Percentiles rank a stretch among this genome's conserved stretches.
Evolutionary conservation across 2,329 filamentous ascomycete genomes (phyloP).

Genomic region (Sporothrix mexicana): DNA sequence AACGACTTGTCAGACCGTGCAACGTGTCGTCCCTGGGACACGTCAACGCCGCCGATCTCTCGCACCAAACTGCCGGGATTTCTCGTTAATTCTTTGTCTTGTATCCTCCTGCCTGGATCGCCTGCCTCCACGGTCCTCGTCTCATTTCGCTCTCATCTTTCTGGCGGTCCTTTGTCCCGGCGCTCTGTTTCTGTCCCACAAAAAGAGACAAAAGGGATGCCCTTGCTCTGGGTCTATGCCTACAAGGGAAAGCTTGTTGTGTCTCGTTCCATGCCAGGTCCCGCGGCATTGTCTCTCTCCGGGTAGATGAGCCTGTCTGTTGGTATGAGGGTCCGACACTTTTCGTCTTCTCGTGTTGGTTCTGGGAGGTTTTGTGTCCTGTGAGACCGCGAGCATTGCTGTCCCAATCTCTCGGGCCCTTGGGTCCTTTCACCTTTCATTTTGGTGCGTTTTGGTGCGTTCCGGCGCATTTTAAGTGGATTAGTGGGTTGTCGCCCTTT

Average conservation of each 20-base stretch:
- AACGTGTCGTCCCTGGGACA: background rate
- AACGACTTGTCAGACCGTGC: slow-evolving; percentile 21
- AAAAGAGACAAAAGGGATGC: background rate
- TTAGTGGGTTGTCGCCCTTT: background rate
- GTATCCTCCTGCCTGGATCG: background rate
- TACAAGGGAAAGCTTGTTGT: slow-evolving; percentile 1
- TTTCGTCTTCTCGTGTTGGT: background rate
- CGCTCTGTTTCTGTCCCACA: slow-evolving; percentile 22
- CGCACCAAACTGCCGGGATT: background rate
- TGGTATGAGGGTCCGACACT: too few species aligned
- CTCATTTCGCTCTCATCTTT: background rate
- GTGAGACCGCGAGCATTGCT: background rate
- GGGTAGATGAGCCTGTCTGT: background rate
- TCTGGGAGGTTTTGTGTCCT: background rate
- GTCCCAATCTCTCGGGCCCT: slow-evolving; percentile 21
- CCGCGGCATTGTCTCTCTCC: slow-evolving; percentile 9
- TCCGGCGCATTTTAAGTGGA: too few species aligned
- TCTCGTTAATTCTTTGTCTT: background rate
- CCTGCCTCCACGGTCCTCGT: background rate
- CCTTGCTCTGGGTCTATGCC: slow-evolving; percentile 3
- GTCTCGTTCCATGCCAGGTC: background rate
- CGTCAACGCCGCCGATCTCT: background rate
- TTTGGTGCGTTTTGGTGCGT: too few species aligned
- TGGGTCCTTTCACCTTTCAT: background rate
- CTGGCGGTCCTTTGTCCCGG: slow-evolving; percentile 1